A percentile compares a stretch with the other conserved stretches of the same genome.
Conservation (phyloP, 2,329 filamentous ascomycete genomes). For the Fusarium continuum region DNA sequence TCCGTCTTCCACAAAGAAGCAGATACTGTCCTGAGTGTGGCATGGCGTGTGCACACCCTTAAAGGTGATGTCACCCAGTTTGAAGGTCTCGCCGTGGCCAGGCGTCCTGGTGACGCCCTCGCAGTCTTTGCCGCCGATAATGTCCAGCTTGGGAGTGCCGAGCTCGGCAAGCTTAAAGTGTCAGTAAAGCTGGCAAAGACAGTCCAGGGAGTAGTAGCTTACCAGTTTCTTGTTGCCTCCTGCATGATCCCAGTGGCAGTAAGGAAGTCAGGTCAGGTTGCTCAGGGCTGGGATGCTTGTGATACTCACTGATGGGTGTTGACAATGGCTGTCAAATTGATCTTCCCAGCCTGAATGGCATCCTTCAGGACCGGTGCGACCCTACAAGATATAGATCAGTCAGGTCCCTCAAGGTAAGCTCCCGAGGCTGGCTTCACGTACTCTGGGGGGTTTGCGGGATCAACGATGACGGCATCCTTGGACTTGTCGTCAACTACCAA, state of each 20-base stretch:
- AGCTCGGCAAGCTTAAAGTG: constrained; percentile 52
- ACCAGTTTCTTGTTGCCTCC: constrained; percentile 90
- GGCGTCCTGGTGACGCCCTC: constrained; percentile 82
- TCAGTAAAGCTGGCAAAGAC: neutral
- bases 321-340: constrained; percentile 88
- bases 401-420: neutral
- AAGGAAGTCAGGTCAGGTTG: constrained; percentile 3
- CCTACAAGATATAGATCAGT: constrained; percentile 49
- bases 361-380: constrained; percentile 74
- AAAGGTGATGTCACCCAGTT: constrained; percentile 83
- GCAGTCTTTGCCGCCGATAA: constrained; percentile 91
- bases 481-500: constrained; percentile 81
- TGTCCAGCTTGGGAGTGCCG: constrained; percentile 69
- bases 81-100: constrained; percentile 78
- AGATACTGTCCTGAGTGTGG: constrained; percentile 98
- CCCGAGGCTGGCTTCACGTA: constrained; percentile 52
- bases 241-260: constrained; percentile 91
- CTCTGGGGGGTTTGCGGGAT: constrained; percentile 83
- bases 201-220: constrained; percentile 42
- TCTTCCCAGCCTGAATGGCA: constrained; percentile 73
- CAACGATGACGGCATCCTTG: constrained; percentile 80
- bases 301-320: constrained; percentile 92
- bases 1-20: constrained; percentile 88
- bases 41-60: constrained; percentile 95
- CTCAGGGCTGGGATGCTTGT: neutral